These are phyloP conservation scores for Plectosphaerella sp. DNA, from an alignment of 2,329 filamentous ascomycete species.

Conservation along the genomic window DNA sequence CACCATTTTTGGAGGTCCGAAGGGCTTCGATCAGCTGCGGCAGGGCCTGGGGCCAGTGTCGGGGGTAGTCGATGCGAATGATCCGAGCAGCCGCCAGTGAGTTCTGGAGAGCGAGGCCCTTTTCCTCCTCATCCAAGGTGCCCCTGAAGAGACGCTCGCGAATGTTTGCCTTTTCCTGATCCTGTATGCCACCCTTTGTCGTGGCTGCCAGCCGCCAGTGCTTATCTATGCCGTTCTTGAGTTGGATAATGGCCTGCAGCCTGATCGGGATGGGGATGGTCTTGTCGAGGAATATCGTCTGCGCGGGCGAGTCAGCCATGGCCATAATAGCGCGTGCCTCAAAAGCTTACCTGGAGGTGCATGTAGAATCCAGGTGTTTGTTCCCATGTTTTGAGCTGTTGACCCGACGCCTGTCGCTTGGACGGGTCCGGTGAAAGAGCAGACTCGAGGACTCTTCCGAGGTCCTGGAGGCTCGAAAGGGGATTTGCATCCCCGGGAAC, in stretches of 20 bases:
- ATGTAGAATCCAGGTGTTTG: constrained; percentile 61
- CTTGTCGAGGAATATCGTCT: constrained; percentile 79
- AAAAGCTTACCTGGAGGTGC: constrained; percentile 54
- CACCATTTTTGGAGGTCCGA: constrained; percentile 50
- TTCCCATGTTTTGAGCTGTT: constrained; percentile 72
- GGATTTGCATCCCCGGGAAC: constrained; percentile 77
- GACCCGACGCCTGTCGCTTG: constrained; percentile 62
- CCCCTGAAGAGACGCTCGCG: constrained; percentile 71
- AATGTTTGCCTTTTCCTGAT: constrained; percentile 72
- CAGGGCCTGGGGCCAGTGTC: constrained; percentile 71
- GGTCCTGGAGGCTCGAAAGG: constrained; percentile 51
- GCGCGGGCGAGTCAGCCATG: constrained; percentile 7
- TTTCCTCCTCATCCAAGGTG: constrained; percentile 71
- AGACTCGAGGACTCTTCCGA: constrained; percentile 60
- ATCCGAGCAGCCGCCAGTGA: constrained; percentile 85
- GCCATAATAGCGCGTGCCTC: not conserved
- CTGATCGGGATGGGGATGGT: constrained; percentile 73
- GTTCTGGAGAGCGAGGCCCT: constrained; percentile 78
- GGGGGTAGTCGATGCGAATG: constrained; percentile 81
- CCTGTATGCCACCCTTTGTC: constrained; percentile 60
- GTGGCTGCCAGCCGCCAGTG: constrained; percentile 72
- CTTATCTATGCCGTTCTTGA: constrained; percentile 95
- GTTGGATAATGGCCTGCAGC: constrained; percentile 85
- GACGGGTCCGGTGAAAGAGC: constrained; percentile 59
- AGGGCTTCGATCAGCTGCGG: constrained; percentile 60